Percentiles rank a stretch among this genome's conserved stretches.
These are phyloP conservation scores for Isabelozyma pseudorhagii DNA, from an alignment of 805 yeast genomes.

Conservation along the genomic window DNA sequence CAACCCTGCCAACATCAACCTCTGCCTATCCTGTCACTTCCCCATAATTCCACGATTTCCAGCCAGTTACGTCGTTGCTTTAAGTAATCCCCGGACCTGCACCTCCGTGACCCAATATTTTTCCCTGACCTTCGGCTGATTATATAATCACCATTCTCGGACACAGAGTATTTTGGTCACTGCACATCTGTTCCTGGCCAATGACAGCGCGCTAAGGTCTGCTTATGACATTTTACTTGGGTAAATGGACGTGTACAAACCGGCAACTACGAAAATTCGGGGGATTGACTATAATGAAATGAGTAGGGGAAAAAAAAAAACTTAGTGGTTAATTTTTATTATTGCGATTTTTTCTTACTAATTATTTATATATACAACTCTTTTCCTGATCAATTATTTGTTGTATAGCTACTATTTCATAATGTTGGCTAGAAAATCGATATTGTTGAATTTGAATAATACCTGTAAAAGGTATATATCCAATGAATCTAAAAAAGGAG, in stretches of 20 bases:
- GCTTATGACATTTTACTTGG: slow-evolving; percentile 5
- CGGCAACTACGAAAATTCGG: slow-evolving; percentile 1
- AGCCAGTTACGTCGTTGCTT: too few species aligned
- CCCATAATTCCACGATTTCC: too few species aligned
- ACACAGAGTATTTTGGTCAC: background rate
- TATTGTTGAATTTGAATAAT: slow-evolving; percentile 4
- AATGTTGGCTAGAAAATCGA: slow-evolving; percentile 8
- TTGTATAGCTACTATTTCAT: background rate
- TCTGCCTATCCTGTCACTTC: too few species aligned
- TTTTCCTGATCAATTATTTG: background rate
- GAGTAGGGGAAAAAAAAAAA: background rate
- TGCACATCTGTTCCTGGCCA: slow-evolving; percentile 6
- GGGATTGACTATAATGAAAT: background rate
- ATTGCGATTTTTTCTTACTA: slow-evolving; percentile 3
- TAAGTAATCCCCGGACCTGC: background rate
- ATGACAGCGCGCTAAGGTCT: slow-evolving; percentile 6
- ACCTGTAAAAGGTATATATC: slow-evolving; percentile 14
- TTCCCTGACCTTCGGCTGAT: background rate
- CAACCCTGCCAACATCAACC: too few species aligned
- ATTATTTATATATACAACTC: background rate
- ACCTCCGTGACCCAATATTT: background rate
- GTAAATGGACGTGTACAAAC: slow-evolving; percentile 4
- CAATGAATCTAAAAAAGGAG: slow-evolving; percentile 18
- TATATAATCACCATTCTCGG: background rate
- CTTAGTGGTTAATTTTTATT: background rate